Evolutionary conservation across 2,329 filamentous ascomycete genomes (phyloP).

Genomic region (Lachnellula cervina): DNA sequence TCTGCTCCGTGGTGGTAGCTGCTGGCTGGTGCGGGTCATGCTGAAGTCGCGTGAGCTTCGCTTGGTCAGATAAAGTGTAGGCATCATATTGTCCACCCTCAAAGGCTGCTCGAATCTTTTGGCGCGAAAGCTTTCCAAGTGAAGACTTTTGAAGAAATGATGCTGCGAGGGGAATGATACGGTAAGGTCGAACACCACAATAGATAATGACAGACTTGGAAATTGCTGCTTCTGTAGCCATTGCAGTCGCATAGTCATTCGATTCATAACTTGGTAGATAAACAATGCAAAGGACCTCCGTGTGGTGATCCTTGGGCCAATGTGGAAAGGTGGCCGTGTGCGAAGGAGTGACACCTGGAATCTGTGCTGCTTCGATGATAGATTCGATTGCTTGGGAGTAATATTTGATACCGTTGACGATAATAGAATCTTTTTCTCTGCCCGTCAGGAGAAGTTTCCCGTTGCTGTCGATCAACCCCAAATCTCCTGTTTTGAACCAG

Average conservation of each 20-base stretch:
- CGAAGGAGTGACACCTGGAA: conserved; percentile 22
- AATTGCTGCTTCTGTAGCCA: conserved; percentile 24
- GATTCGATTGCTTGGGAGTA: conserved; percentile 35
- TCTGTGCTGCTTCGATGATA: conserved; percentile 34
- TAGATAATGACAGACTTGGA: conserved; percentile 17
- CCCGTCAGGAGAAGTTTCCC: conserved; percentile 36
- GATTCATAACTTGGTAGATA: conserved; percentile 33
- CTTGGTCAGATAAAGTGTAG: not conserved
- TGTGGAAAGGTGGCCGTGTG: conserved; percentile 38
- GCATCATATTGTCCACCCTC: conserved; percentile 28
- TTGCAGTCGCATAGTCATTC: conserved; percentile 22
- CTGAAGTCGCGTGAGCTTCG: not conserved
- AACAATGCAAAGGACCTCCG: conserved; percentile 38
- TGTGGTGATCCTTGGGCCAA: conserved; percentile 27
- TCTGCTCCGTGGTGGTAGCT: conserved; percentile 16
- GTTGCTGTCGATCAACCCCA: conserved; percentile 31
- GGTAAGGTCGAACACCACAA: conserved; percentile 21
- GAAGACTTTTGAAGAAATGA: conserved; percentile 32
- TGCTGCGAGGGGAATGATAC: conserved; percentile 27
- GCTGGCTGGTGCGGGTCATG: conserved; percentile 10
- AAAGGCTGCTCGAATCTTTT: conserved; percentile 31
- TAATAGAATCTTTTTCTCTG: conserved; percentile 40
- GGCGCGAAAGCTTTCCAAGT: conserved; percentile 37
- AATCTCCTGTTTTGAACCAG: conserved; percentile 41
- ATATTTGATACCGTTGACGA: conserved; percentile 44